phyloP scores from a whole-genome alignment of 2,329 filamentous ascomycete species.

The Curvularia hawaiiensis region DNA sequence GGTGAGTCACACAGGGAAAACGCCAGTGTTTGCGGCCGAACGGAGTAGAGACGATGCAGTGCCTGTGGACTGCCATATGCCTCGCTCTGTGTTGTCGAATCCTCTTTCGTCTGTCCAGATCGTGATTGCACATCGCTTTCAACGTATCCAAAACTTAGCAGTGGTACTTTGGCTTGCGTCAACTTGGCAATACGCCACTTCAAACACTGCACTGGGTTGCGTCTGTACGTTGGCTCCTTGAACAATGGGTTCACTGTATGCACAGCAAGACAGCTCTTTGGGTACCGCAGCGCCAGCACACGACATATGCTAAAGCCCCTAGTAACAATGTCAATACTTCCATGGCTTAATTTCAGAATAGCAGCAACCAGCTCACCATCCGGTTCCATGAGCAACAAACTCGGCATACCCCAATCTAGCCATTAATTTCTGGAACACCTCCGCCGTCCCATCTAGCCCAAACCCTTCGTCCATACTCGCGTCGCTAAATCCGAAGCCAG shows the following conservation, averaged over 20 bases:
- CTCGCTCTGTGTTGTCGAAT: not conserved
- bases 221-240: slow-evolving; percentile 53
- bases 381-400: slow-evolving; percentile 64
- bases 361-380: slow-evolving; percentile 46
- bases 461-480: slow-evolving; percentile 58
- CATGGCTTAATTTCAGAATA: not conserved
- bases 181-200: slow-evolving; percentile 61
- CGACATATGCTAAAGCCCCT: slow-evolving; percentile 53
- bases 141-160: slow-evolving; percentile 62
- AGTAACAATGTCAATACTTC: not conserved
- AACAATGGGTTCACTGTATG: slow-evolving; percentile 66
- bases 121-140: slow-evolving; percentile 54
- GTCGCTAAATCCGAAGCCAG: slow-evolving; percentile 71
- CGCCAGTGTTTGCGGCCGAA: slow-evolving; percentile 44
- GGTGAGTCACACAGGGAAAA: slow-evolving; percentile 49
- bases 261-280: slow-evolving; percentile 61
- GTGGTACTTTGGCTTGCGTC: slow-evolving; percentile 47
- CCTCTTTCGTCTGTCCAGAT: not conserved
- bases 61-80: slow-evolving; percentile 8
- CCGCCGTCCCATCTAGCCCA: slow-evolving; percentile 60
- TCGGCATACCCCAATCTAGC: slow-evolving; percentile 61
- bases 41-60: slow-evolving; percentile 36
- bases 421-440: slow-evolving; percentile 66
- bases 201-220: slow-evolving; percentile 56
- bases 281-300: slow-evolving; percentile 55